Percentiles rank a stretch among this genome's conserved stretches.
Evolutionary conservation across 768 basidiomycete genomes (phyloP).

Genomic region (Bullera alba): DNA sequence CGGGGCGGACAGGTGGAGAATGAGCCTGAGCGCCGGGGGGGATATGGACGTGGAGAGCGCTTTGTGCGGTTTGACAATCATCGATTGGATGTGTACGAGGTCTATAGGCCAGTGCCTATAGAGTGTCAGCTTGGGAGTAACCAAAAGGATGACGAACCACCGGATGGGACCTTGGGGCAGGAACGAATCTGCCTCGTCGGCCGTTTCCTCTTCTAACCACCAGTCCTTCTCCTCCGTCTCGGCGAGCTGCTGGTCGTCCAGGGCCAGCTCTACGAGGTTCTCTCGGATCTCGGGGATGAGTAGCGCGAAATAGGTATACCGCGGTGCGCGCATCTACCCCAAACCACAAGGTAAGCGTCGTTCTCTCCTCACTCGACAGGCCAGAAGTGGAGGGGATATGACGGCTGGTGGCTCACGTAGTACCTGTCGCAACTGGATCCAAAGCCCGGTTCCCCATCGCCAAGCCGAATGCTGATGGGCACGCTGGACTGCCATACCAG

Average conservation of each 20-base stretch:
- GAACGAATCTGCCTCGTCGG: constrained; percentile 20
- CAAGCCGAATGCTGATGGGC: constrained; percentile 80
- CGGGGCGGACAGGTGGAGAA: constrained; percentile 79
- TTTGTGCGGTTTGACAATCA: constrained; percentile 19
- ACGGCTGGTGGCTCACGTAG: constrained; percentile 50
- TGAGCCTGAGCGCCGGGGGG: constrained; percentile 55
- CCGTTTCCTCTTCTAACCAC: constrained; percentile 77
- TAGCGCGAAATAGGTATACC: constrained; percentile 87
- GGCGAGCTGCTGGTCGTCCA: constrained; percentile 75
- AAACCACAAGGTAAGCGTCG: background rate
- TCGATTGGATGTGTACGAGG: constrained; percentile 67
- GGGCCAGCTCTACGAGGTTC: constrained; percentile 84
- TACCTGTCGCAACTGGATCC: constrained; percentile 88
- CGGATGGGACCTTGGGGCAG: constrained; percentile 49
- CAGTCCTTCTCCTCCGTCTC: constrained; percentile 78
- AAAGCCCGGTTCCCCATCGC: constrained; percentile 79
- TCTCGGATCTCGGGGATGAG: constrained; percentile 79
- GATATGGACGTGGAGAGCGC: constrained; percentile 3
- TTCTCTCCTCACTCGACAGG: background rate
- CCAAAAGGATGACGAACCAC: constrained; percentile 59
- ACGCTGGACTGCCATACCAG: constrained; percentile 88
- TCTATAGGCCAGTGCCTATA: constrained; percentile 97
- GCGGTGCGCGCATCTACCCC: constrained; percentile 58
- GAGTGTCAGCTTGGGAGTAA: background rate
- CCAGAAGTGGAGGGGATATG: background rate